Evolutionary conservation across 257 asterid species (phyloP).

Genomic region (Schizonepeta tenuifolia): DNA sequence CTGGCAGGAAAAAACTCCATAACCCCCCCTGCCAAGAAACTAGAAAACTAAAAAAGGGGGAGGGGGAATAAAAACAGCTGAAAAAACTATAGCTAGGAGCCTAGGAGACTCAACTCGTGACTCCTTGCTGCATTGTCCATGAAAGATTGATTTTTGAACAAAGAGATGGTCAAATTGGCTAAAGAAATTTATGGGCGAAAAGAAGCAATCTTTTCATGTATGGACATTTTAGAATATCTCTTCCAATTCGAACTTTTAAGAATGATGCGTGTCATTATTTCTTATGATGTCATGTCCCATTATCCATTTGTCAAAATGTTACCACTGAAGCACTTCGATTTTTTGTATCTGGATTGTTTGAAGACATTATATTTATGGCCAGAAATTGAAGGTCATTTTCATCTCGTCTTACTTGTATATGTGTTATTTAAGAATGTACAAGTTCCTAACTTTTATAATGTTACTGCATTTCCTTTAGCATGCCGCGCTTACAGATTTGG

Average conservation of each 20-base stretch:
- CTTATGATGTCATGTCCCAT: background rate
- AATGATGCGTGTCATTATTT: slow-evolving; percentile 11
- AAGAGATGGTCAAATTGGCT: background rate
- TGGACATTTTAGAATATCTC: slow-evolving; percentile 4
- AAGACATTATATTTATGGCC: background rate
- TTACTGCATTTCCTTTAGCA: slow-evolving; percentile 55
- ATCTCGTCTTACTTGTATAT: slow-evolving; percentile 19
- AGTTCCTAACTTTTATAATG: slow-evolving; percentile 20
- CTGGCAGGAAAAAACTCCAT: background rate
- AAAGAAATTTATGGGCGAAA: background rate
- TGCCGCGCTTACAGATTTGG: slow-evolving; percentile 83
- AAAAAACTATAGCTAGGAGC: background rate
- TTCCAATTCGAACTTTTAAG: background rate
- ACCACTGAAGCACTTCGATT: background rate
- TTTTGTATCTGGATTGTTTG: slow-evolving; percentile 5
- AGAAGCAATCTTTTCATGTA: background rate
- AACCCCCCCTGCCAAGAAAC: background rate
- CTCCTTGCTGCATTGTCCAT: background rate
- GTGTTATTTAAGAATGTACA: slow-evolving; percentile 16
- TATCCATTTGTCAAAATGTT: slow-evolving; percentile 3
- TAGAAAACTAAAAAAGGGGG: background rate
- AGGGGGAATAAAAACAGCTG: too few species aligned
- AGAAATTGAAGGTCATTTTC: background rate
- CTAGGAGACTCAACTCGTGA: too few species aligned
- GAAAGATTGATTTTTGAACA: background rate